Evolutionary conservation across 2,329 filamentous ascomycete species (phyloP).

Genomic region (Talaromyces verruculosus): DNA sequence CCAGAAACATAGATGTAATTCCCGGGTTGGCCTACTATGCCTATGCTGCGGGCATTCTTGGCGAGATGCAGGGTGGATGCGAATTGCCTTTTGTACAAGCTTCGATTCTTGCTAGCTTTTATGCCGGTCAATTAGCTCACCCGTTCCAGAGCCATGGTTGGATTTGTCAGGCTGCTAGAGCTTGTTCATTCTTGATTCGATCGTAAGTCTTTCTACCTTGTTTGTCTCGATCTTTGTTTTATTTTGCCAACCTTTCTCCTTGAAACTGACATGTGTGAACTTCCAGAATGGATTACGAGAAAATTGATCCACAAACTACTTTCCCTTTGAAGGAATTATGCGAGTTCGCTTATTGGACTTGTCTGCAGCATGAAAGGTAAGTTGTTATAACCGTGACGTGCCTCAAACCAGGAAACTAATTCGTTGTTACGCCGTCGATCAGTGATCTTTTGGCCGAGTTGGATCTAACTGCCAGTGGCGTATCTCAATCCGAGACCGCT

Average conservation of each 20-base stretch:
- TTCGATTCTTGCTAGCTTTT: conserved; percentile 79
- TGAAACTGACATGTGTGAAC: conserved; percentile 16
- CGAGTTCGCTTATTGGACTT: conserved; percentile 86
- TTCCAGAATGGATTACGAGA: conserved; percentile 36
- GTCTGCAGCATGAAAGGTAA: conserved; percentile 85
- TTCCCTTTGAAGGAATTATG: conserved; percentile 58
- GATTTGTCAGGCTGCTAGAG: conserved; percentile 62
- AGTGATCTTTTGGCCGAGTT: conserved; percentile 92
- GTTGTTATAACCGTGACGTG: conserved; percentile 20
- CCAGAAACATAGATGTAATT: conserved; percentile 76
- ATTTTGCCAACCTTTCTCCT: neutral
- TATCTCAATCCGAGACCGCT: conserved; percentile 55
- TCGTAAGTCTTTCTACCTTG: conserved; percentile 52
- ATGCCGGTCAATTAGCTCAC: conserved; percentile 82
- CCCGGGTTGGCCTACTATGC: conserved; percentile 90
- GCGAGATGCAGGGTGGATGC: conserved; percentile 74
- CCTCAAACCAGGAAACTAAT: neutral
- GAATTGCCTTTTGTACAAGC: conserved; percentile 83
- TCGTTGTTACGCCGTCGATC: conserved; percentile 2
- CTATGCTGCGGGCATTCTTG: conserved; percentile 80
- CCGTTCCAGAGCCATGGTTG: conserved; percentile 81
- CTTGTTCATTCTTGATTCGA: conserved; percentile 71
- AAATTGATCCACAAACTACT: conserved; percentile 21
- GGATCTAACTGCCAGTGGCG: conserved; percentile 61
- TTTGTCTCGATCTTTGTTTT: neutral